Base-by-base conservation (phyloP, 164 flowering plant species). In the Stephania japonica region DNA sequence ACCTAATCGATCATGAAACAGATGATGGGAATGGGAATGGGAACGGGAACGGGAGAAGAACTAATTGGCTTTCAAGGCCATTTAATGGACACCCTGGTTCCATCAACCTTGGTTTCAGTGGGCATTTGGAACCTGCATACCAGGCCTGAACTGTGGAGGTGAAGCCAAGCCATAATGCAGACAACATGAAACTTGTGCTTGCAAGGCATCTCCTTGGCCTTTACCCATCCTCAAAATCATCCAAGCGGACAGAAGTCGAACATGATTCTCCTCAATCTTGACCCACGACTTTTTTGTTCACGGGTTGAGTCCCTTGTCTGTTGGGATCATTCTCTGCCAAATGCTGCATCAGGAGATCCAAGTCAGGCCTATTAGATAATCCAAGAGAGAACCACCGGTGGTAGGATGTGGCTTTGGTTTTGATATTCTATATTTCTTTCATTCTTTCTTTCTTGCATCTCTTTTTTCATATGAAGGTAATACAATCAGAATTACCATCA, bases 91-190 rank as follows among this genome's bases (percentile, higher is more conserved):
- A 75, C 87, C 42, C 85, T 78, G 56, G 75, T n/a, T n/a, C n/a
- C 96, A 72, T 88, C 91, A n/a, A n/a, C n/a, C n/a, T n/a, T n/a
- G 3, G 87, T 90, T 1, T 27, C 23, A n/a, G 83, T 74, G 10
- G 97, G 96, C 68, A 93, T 69, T 77, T 89, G 94, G 82, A 69
- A 81, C 81, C 98, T 85, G 73, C 98, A 93, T 64, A 93, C 88
- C 4, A 97, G 98, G 61, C 97, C 91, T 12, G 98, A 89, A 71
- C 98, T 87, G 75, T 93, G 98, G 78, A 91, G 89, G 75, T 90
- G 91, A 59, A 93, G 82, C 98, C 98, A 91, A 6, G 93, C 89
- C 63, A 86, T 27, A 41, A 93, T 86, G 70, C 98, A 91, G 8
- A 70, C 86, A 62, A 41, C 42, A 64, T 91, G 98, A 75, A 91